A percentile compares a stretch with the other conserved stretches of the same genome.
Evolutionary conservation across 2,329 filamentous ascomycete species (phyloP).

Genomic region (Aspergillus sp.): DNA sequence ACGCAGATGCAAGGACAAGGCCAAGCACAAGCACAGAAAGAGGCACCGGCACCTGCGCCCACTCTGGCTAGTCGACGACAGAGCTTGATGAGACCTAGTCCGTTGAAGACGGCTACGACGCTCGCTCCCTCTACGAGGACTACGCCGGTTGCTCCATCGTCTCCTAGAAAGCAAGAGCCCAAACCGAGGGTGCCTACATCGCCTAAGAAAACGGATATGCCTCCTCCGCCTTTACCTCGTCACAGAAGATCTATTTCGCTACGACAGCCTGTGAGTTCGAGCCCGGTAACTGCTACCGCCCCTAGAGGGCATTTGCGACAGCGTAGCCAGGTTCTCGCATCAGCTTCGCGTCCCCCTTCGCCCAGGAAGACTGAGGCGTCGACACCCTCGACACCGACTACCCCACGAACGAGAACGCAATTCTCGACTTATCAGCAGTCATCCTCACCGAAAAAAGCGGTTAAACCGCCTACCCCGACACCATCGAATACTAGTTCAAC

Average conservation of each 20-base stretch:
- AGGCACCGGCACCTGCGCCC: too few relatives aligned
- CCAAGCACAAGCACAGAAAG: too few relatives aligned
- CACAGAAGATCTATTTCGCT: conserved; percentile 33
- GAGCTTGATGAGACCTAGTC: conserved; percentile 24
- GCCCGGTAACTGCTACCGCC: conserved; percentile 8
- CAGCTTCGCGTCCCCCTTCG: neutral
- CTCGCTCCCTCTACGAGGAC: conserved; percentile 8
- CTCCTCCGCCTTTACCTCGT: conserved; percentile 23
- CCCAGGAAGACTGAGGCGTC: conserved; percentile 11
- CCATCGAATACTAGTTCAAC: conserved; percentile 9
- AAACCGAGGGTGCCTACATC: conserved; percentile 11
- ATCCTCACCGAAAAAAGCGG: conserved; percentile 33
- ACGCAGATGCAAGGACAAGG: neutral
- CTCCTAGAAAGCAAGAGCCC: conserved; percentile 18
- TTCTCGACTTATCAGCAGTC: conserved; percentile 36
- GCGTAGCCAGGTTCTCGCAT: conserved; percentile 28
- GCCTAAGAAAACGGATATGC: conserved; percentile 28
- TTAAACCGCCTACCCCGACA: conserved; percentile 17
- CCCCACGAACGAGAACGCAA: conserved; percentile 21
- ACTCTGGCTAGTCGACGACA: conserved; percentile 16
- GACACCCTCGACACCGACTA: conserved; percentile 9
- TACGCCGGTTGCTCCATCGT: conserved; percentile 11
- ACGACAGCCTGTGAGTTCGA: conserved; percentile 25
- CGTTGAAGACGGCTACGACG: conserved; percentile 11
- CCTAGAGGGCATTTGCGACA: conserved; percentile 28